A percentile compares a stretch with the other conserved stretches of the same genome.
Evolutionary conservation across 768 basidiomycete species (phyloP).

Genomic region (Lyophyllum semitale): DNA sequence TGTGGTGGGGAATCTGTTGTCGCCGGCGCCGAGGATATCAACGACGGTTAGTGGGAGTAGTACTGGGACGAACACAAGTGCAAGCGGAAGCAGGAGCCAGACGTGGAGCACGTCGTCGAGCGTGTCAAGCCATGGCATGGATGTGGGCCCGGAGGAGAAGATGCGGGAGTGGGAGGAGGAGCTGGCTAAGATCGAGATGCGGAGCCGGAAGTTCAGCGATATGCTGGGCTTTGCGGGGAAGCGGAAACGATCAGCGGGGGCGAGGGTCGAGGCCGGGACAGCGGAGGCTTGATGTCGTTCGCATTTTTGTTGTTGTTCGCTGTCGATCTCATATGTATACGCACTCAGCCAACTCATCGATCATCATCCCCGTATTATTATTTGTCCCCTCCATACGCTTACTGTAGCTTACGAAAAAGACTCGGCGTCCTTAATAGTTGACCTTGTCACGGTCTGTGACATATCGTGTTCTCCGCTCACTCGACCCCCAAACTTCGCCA

Average conservation of each 20-base stretch:
- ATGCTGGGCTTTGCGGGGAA: slow-evolving; percentile 46
- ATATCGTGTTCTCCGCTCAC: slow-evolving; percentile 8
- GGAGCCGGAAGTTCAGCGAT: slow-evolving; percentile 54
- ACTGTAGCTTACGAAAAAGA: neutral
- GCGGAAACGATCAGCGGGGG: slow-evolving; percentile 31
- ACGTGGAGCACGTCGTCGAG: slow-evolving; percentile 32
- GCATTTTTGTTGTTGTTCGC: slow-evolving; percentile 5
- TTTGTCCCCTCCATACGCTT: slow-evolving; percentile 1
- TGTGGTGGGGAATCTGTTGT: slow-evolving; percentile 18
- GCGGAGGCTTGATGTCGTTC: slow-evolving; percentile 12
- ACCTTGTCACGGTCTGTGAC: slow-evolving; percentile 13
- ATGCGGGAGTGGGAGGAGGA: slow-evolving; percentile 80
- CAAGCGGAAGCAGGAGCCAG: slow-evolving; percentile 18
- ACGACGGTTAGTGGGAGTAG: slow-evolving; percentile 36
- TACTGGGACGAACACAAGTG: slow-evolving; percentile 26
- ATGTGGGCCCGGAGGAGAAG: slow-evolving; percentile 35
- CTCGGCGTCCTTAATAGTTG: neutral
- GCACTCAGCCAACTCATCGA: neutral
- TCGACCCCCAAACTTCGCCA: neutral
- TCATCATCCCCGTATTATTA: slow-evolving; percentile 1
- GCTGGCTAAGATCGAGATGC: slow-evolving; percentile 67
- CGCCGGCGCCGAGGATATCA: slow-evolving; percentile 23
- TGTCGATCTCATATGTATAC: slow-evolving; percentile 2
- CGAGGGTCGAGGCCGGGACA: slow-evolving; percentile 16
- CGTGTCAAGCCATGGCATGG: slow-evolving; percentile 27